Conservation (phyloP, 2,329 filamentous ascomycete species). For the Cercospora zeina region DNA sequence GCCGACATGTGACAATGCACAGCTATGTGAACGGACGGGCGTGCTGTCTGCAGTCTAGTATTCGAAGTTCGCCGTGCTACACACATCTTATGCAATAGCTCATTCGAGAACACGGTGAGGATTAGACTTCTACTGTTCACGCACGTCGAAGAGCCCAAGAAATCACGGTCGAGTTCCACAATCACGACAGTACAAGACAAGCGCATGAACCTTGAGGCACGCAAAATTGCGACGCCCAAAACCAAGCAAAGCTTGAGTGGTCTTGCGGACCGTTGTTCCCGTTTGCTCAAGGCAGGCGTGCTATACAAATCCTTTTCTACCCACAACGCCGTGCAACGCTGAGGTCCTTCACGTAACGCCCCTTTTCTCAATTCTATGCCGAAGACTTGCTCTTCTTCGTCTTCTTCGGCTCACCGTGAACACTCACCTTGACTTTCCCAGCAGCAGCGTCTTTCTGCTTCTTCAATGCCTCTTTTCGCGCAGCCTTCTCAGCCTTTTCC, state of each 20-base stretch:
- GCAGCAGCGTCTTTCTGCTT: slow-evolving; percentile 33
- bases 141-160: too few species aligned
- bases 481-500: slow-evolving; percentile 32
- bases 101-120: too few species aligned
- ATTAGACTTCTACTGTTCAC: too few species aligned
- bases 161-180: not conserved
- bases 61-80: too few species aligned
- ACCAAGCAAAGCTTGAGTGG: slow-evolving; percentile 19
- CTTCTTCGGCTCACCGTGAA: slow-evolving; percentile 23
- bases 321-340: not conserved
- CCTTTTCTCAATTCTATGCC: not conserved
- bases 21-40: not conserved
- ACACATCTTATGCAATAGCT: too few species aligned
- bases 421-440: slow-evolving; percentile 14
- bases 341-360: not conserved
- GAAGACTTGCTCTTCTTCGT: slow-evolving; percentile 20
- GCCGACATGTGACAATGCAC: not conserved
- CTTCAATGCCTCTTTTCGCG: slow-evolving; percentile 34
- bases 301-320: slow-evolving; percentile 1
- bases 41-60: too few species aligned
- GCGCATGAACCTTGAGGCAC: slow-evolving; percentile 9
- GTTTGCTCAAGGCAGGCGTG: not conserved
- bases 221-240: slow-evolving; percentile 17
- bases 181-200: not conserved
- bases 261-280: slow-evolving; percentile 15